Conservation (phyloP, 768 basidiomycete genomes). For the Boletus vermiculosoides region DNA sequence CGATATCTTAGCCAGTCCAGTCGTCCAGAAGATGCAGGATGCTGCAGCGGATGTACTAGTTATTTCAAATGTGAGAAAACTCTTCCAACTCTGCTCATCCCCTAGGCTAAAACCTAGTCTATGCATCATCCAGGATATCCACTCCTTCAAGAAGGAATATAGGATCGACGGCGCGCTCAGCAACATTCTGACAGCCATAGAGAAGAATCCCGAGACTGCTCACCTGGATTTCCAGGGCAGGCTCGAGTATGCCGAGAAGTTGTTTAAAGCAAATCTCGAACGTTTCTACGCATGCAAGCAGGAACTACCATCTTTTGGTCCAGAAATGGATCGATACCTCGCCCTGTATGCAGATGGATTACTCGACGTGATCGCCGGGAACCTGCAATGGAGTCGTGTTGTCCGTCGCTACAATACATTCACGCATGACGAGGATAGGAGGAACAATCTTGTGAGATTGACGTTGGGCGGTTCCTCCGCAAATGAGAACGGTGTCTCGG, state of each 20-base stretch:
- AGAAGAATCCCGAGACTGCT: conserved; percentile 5
- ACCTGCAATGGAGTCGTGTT: conserved; percentile 14
- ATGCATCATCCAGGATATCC: conserved; percentile 8
- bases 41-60: conserved; percentile 2
- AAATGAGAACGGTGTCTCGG: no score
- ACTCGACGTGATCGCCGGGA: conserved; percentile 8
- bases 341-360: conserved; percentile 9
- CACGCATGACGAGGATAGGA: conserved; percentile 12
- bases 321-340: conserved; percentile 9
- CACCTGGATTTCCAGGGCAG: conserved; percentile 15
- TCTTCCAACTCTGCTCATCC: neutral
- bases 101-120: neutral
- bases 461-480: neutral
- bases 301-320: conserved; percentile 9
- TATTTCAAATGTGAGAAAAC: conserved; percentile 13
- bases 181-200: conserved; percentile 14
- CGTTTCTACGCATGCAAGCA: conserved; percentile 3
- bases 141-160: conserved; percentile 19
- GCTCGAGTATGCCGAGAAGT: conserved; percentile 5
- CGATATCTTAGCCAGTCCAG: conserved; percentile 4
- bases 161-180: conserved; percentile 6
- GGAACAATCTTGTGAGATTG: conserved; percentile 1
- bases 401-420: conserved; percentile 13
- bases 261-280: conserved; percentile 5
- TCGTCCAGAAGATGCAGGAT: conserved; percentile 13